Evolutionary conservation across 2,329 filamentous ascomycete genomes (phyloP).

Genomic region (Penicillium sumatraense): DNA sequence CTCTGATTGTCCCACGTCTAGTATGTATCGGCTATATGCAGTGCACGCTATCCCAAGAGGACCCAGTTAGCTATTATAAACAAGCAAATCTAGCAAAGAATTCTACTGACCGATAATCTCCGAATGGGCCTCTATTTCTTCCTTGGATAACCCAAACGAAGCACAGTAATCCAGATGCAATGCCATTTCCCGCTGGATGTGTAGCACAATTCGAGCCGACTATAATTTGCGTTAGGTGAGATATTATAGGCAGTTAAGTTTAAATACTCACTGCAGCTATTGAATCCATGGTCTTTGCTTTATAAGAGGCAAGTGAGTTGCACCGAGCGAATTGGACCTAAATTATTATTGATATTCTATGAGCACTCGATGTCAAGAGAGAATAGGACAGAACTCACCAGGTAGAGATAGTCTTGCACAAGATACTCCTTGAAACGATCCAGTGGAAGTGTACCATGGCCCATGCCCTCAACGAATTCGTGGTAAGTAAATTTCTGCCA

Average conservation of each 20-base stretch:
- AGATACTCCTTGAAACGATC: constrained; percentile 87
- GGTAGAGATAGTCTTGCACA: constrained; percentile 88
- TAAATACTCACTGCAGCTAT: constrained; percentile 67
- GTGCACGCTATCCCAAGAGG: constrained; percentile 63
- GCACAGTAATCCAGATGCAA: constrained; percentile 84
- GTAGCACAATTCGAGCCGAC: constrained; percentile 72
- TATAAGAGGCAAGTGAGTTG: constrained; percentile 84
- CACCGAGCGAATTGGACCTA: constrained; percentile 86
- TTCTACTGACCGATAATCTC: constrained; percentile 70
- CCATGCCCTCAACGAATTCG: constrained; percentile 78
- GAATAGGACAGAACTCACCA: constrained; percentile 57
- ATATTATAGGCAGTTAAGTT: not conserved
- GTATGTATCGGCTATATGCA: constrained; percentile 82
- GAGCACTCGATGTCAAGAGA: too few relatives aligned
- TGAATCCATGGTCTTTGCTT: constrained; percentile 73
- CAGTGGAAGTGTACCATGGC: constrained; percentile 72
- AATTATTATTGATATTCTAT: too few relatives aligned
- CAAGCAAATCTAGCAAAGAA: not conserved
- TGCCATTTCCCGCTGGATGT: constrained; percentile 78
- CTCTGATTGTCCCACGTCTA: constrained; percentile 84
- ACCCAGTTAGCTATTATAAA: not conserved
- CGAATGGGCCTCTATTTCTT: constrained; percentile 72
- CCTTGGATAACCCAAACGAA: constrained; percentile 74
- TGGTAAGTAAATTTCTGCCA: constrained; percentile 83
- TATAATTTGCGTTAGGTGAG: constrained; percentile 30